A percentile compares a stretch with the other conserved stretches of the same genome.
phyloP scores from a whole-genome alignment of 2,329 filamentous ascomycete genomes.

The Aspergillus sclerotialis region DNA sequence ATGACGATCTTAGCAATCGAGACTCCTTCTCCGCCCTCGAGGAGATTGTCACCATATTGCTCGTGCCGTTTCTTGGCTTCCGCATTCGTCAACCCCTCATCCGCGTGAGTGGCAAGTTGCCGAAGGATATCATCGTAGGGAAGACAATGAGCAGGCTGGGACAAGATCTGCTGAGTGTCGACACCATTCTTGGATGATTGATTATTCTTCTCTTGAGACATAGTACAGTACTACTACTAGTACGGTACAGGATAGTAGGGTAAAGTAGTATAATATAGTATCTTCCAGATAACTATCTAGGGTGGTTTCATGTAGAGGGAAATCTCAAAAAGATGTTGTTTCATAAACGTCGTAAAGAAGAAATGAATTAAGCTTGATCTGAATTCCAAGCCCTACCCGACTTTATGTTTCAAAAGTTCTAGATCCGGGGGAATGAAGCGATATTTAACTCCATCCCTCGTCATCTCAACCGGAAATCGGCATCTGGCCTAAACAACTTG shows the following conservation, averaged over 20 bases:
- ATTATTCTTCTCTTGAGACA: constrained; percentile 3
- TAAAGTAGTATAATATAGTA: constrained; percentile 12
- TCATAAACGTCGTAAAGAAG: no score
- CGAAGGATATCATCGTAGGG: constrained; percentile 45
- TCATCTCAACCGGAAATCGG: no score
- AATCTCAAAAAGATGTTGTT: no score
- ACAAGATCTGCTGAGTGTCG: constrained; percentile 45
- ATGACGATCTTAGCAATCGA: constrained; percentile 64
- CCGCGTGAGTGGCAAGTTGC: constrained; percentile 50
- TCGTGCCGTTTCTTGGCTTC: constrained; percentile 52
- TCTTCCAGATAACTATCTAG: constrained; percentile 19
- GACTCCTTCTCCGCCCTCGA: constrained; percentile 59
- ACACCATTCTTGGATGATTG: constrained; percentile 2
- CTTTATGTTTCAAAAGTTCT: no score
- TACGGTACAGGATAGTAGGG: not conserved
- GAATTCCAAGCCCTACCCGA: no score
- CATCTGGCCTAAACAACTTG: no score
- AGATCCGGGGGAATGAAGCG: no score
- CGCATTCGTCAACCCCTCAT: constrained; percentile 50
- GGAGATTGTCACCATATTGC: constrained; percentile 55
- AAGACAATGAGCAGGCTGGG: constrained; percentile 57
- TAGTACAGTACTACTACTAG: not conserved
- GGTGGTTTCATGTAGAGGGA: not conserved
- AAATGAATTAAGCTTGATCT: no score
- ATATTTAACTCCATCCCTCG: no score